Base-by-base conservation (phyloP, 495 filamentous ascomycete genomes). In the Lasiosphaeria ovina region DNA sequence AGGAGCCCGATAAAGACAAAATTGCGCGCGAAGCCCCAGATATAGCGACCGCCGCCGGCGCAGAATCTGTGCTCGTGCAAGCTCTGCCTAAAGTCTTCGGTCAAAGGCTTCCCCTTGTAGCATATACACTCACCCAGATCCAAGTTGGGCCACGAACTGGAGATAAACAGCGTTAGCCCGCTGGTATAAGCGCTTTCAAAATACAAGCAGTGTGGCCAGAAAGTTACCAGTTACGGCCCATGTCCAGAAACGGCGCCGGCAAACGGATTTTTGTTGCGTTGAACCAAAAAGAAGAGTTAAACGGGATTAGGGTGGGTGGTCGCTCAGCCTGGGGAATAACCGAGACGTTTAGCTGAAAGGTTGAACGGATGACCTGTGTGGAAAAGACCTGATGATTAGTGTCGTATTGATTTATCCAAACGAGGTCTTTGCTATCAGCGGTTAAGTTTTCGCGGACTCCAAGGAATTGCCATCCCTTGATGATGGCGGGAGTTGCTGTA, bases 81-180 rank as follows among this genome's bases (percentile, higher is more conserved):
- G 7, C 31, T 33, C 40, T 6, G 36, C 14, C 50, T 16, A 10
- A 54, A 60, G 33, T 54, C 49, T 24, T 53, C 50, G 10, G 51
- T 60, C 50, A 60, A 7, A 1, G 58, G 58, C 51, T 54, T 16
- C 10, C 58, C 58, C 32, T 60, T 60, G 51, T 60, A 54, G 31
- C 51, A 60, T 8, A 54, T 24, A 31, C 58, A 60, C 32, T 60
- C 58, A 17, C 36, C 58, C 14, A 54, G 51, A 14, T 3, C 12
- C 8, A 17, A 33, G 45, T n/a, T 24, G 14, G 35, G 51, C 34
- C 31, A 59, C 3, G 9, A 4, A 24, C 49, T 17, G 31, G 3
- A 10, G 3, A 3, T 31, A 51, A 59, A 44, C 24, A 24, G 24
- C 24, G 24, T 24, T 24, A 24, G 24, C 24, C 24, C 24, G 24